Evolutionary conservation across 768 basidiomycete species (phyloP).

Genomic region (Cubamyces lactineus): DNA sequence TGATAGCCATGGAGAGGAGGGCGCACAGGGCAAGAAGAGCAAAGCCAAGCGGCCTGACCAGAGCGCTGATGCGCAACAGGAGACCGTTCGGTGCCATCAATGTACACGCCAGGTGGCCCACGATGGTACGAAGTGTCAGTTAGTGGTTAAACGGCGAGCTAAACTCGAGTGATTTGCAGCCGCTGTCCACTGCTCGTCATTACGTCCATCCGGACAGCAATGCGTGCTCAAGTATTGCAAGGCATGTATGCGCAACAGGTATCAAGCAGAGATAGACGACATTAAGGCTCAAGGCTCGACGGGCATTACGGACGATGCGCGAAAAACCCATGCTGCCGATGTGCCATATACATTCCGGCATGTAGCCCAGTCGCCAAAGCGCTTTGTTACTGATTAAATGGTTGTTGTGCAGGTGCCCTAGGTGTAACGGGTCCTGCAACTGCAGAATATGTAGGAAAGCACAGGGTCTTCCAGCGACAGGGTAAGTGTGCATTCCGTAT

Average conservation of each 20-base stretch:
- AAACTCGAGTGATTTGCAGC: conserved; percentile 30
- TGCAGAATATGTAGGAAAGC: conserved; percentile 68
- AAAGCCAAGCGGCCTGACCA: background rate
- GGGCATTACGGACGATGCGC: conserved; percentile 22
- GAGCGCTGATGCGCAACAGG: conserved; percentile 38
- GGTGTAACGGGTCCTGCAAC: conserved; percentile 67
- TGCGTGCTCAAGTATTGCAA: conserved; percentile 67
- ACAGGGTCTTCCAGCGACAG: conserved; percentile 60
- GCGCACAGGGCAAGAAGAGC: background rate
- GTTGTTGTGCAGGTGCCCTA: conserved; percentile 58
- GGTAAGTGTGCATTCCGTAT: conserved; percentile 43
- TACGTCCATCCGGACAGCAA: conserved; percentile 38
- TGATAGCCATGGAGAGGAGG: background rate
- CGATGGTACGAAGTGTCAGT: conserved; percentile 41
- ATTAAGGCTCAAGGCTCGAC: conserved; percentile 36
- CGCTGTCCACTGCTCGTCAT: conserved; percentile 43
- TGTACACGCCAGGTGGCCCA: conserved; percentile 65
- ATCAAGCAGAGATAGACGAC: conserved; percentile 53
- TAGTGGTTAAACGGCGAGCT: background rate
- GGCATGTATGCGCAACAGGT: conserved; percentile 68
- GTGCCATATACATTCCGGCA: conserved; percentile 58
- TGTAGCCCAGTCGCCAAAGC: conserved; percentile 1
- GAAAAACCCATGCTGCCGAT: conserved; percentile 34
- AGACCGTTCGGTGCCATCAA: conserved; percentile 68
- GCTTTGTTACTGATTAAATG: background rate